A percentile compares a stretch with the other conserved stretches of the same genome.
Conservation (phyloP, 2,329 filamentous ascomycete species). For the Davidsoniella virescens region DNA sequence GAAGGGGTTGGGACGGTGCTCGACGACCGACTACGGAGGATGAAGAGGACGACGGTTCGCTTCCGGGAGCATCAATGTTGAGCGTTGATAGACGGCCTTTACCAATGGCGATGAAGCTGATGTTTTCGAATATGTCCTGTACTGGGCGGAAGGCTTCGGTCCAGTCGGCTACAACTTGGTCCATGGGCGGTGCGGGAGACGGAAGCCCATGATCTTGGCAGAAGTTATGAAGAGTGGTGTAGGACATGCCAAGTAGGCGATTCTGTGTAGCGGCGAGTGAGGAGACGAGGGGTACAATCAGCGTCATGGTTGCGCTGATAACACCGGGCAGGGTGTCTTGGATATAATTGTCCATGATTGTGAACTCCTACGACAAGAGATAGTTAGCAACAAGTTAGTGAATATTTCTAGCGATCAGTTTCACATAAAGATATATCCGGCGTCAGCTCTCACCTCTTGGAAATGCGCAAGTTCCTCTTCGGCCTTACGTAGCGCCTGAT, state of each 20-base stretch:
- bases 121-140: conserved; percentile 49
- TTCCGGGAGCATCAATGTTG: conserved; percentile 5
- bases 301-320: conserved; percentile 50
- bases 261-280: conserved; percentile 64
- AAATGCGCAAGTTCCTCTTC: conserved; percentile 52
- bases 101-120: conserved; percentile 47
- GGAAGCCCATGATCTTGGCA: conserved; percentile 53
- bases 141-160: conserved; percentile 44
- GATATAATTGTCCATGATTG: conserved; percentile 58
- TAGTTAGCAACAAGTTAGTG: not conserved
- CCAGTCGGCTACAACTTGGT: conserved; percentile 53
- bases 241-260: conserved; percentile 58
- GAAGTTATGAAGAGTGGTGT: conserved; percentile 60
- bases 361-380: conserved; percentile 41
- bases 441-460: conserved; percentile 35
- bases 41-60: conserved; percentile 8
- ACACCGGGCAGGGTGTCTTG: conserved; percentile 55
- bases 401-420: not conserved
- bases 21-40: too few relatives aligned
- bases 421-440: not conserved
- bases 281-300: conserved; percentile 57
- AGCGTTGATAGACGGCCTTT: conserved; percentile 37
- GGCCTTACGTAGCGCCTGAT: conserved; percentile 51
- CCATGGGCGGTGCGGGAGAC: conserved; percentile 55
- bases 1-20: not conserved